Conservation (phyloP, 2,329 filamentous ascomycete species). For the Stachybotrys chartarum region DNA sequence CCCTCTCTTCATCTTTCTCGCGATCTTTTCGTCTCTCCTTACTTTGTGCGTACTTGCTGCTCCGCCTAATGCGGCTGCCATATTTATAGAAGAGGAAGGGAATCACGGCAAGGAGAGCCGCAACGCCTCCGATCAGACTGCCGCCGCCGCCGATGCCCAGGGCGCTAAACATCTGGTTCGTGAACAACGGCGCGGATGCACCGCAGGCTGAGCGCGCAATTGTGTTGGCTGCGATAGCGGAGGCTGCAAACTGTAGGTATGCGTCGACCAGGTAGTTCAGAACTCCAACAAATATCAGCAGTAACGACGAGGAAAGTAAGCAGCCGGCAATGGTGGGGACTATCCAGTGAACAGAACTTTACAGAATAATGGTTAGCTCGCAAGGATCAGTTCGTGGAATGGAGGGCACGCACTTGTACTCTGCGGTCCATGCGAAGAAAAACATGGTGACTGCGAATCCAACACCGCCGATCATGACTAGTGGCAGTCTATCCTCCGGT, state of each 20-base stretch:
- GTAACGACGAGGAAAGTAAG: constrained; percentile 24
- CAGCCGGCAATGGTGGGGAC: constrained; percentile 35
- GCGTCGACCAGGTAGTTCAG: constrained; percentile 48
- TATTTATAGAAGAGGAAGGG: constrained; percentile 53
- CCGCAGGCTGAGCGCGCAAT: constrained; percentile 50
- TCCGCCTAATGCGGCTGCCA: constrained; percentile 31
- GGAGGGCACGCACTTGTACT: constrained; percentile 32
- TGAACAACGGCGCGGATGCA: constrained; percentile 53
- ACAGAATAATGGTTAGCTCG: constrained; percentile 12
- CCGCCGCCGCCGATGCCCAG: constrained; percentile 56
- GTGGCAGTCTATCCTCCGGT: constrained; percentile 48
- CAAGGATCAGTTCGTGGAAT: constrained; percentile 12
- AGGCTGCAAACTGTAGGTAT: constrained; percentile 52
- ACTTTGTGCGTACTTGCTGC: constrained; percentile 20
- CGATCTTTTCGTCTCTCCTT: not conserved
- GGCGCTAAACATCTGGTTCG: constrained; percentile 51
- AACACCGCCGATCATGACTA: constrained; percentile 48
- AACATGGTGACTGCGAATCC: constrained; percentile 52
- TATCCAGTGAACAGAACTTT: constrained; percentile 46
- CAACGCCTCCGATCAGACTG: constrained; percentile 37
- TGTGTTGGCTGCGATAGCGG: constrained; percentile 57
- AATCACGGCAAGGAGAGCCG: constrained; percentile 39
- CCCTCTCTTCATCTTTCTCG: not conserved
- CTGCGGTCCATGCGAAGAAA: constrained; percentile 54
- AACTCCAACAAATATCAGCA: constrained; percentile 43